These are phyloP conservation scores for Brassica napus DNA, from an alignment of 345 rosid species.

Conservation along the genomic window DNA sequence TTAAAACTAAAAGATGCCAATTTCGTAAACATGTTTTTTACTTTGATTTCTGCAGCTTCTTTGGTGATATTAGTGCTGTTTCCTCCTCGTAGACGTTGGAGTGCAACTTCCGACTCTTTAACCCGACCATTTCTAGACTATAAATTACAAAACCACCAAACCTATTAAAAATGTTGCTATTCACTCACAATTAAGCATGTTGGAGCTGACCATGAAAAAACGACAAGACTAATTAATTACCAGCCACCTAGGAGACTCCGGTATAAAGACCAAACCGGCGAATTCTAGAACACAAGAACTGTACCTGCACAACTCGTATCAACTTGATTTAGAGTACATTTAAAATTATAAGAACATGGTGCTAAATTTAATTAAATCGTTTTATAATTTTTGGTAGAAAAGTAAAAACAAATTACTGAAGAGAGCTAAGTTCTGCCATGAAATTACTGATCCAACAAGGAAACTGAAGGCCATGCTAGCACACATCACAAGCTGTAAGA, in stretches of 20 bases:
- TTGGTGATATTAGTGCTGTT: slow-evolving; percentile 42
- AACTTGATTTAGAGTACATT: slow-evolving; percentile 47
- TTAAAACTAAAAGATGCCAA: neutral
- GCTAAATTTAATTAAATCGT: neutral
- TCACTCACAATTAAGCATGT: neutral
- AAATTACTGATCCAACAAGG: slow-evolving; percentile 64
- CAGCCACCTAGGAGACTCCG: slow-evolving; percentile 62
- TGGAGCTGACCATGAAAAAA: neutral
- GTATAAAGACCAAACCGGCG: slow-evolving; percentile 33
- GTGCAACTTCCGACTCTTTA: slow-evolving; percentile 47
- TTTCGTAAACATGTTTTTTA: slow-evolving; percentile 2
- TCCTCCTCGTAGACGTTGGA: slow-evolving; percentile 60
- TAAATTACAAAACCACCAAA: slow-evolving; percentile 15
- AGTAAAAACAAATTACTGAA: slow-evolving; percentile 48
- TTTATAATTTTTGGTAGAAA: neutral
- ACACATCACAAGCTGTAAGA: slow-evolving; percentile 69
- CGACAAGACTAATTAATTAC: slow-evolving; percentile 42
- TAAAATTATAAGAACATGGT: slow-evolving; percentile 34
- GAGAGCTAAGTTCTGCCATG: slow-evolving; percentile 72
- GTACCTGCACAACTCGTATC: slow-evolving; percentile 58
- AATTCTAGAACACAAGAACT: slow-evolving; percentile 41
- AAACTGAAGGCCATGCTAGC: slow-evolving; percentile 59
- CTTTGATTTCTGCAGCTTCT: slow-evolving; percentile 56
- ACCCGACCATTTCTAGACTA: slow-evolving; percentile 56
- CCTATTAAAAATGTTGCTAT: neutral